Percentiles rank a stretch among this genome's conserved stretches.
Conservation (phyloP, 2,329 filamentous ascomycete genomes). For the Ophiostoma perfectum region DNA sequence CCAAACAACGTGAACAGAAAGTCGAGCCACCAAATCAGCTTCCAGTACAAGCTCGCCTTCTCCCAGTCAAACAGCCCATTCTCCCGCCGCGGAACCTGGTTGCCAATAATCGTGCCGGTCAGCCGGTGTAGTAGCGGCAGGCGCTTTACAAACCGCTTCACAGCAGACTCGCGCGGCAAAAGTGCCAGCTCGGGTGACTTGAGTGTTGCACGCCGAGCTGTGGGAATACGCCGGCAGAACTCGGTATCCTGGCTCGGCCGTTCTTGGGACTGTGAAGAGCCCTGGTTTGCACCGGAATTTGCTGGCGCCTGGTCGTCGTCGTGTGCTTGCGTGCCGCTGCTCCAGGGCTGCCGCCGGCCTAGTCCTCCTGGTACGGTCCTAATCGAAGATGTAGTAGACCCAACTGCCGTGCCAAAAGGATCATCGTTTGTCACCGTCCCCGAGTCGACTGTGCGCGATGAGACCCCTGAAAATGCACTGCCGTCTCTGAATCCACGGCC, state of each 20-base stretch:
- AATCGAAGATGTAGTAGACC: conserved; percentile 6
- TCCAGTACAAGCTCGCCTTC: conserved; percentile 61
- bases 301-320: not conserved
- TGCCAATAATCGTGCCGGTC: conserved; percentile 66
- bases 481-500: conserved; percentile 32
- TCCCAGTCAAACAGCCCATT: conserved; percentile 73
- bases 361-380: conserved; percentile 20
- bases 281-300: not conserved
- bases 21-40: conserved; percentile 59
- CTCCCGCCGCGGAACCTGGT: conserved; percentile 66
- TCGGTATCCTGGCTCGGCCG: conserved; percentile 25
- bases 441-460: conserved; percentile 55
- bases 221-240: conserved; percentile 60
- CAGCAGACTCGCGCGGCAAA: conserved; percentile 60
- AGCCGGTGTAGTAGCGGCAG: conserved; percentile 70
- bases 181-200: conserved; percentile 66
- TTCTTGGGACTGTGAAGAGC: not conserved
- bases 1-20: conserved; percentile 53
- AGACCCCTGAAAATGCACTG: conserved; percentile 35
- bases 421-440: conserved; percentile 45
- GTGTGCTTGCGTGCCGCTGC: not conserved
- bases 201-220: conserved; percentile 58
- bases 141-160: conserved; percentile 57
- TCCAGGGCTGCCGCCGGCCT: conserved; percentile 20
- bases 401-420: conserved; percentile 14